Conservation (phyloP, 202 grass and related monocot species). For the Panicum virgatum region DNA sequence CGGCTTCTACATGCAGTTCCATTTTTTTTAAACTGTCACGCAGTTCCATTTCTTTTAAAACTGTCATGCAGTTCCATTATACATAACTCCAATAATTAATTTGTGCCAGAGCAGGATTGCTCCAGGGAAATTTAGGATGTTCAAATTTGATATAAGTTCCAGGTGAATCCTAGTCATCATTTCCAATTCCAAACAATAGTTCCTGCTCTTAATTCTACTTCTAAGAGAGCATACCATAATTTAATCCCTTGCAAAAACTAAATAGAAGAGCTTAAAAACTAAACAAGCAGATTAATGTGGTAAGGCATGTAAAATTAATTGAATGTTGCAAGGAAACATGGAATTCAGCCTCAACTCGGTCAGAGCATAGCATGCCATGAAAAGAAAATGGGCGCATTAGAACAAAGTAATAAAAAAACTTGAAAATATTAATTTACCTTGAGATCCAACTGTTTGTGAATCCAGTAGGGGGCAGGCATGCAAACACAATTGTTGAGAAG, state of each 20-base stretch:
- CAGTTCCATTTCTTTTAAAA: no score
- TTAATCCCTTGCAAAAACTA: slow-evolving; percentile 7
- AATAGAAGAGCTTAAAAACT: neutral
- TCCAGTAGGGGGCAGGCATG: slow-evolving; percentile 24
- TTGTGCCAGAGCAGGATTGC: neutral
- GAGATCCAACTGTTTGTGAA: slow-evolving; percentile 79
- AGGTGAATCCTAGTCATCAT: neutral
- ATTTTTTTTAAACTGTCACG: no score
- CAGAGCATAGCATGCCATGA: neutral
- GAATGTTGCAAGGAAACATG: neutral
- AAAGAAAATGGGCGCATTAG: slow-evolving; percentile 7
- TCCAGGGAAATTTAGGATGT: neutral
- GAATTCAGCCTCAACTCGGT: neutral
- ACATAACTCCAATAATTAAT: no score
- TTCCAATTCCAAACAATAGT: neutral
- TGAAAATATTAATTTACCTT: slow-evolving; percentile 60
- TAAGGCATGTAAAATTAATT: slow-evolving; percentile 15
- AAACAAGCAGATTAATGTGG: neutral
- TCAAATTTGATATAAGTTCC: neutral
- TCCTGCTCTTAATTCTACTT: neutral
- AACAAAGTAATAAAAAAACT: neutral
- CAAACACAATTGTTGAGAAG: slow-evolving; percentile 18
- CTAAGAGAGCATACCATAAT: neutral
- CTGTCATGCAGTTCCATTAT: no score
- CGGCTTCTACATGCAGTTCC: neutral